phyloP scores from a whole-genome alignment of 331 rosid genomes.

The Acacia pycnantha region DNA sequence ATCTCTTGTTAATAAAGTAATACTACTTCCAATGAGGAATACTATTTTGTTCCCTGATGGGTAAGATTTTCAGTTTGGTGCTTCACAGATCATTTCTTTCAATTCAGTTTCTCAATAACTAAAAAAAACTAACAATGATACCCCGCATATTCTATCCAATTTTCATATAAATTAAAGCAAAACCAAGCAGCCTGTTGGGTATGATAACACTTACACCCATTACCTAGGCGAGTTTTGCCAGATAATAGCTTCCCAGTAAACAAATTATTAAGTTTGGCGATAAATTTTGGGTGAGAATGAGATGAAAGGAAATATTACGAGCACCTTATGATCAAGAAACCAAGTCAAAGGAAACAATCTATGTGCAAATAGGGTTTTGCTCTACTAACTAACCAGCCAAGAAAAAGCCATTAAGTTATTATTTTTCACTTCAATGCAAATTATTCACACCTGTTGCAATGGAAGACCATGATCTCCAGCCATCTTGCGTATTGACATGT shows the following conservation, averaged over 20 bases:
- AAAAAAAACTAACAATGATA: neutral
- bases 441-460: constrained; percentile 71
- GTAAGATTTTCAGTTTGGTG: neutral
- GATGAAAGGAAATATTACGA: neutral
- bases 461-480: constrained; percentile 97
- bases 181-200: neutral
- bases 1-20: constrained; percentile 2
- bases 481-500: constrained; percentile 86
- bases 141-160: neutral
- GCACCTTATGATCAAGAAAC: neutral
- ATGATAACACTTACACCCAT: neutral
- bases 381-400: neutral
- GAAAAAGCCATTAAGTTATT: neutral
- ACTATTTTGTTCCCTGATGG: neutral
- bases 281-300: neutral
- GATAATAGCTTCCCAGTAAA: neutral
- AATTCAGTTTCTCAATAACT: neutral
- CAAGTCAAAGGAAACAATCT: neutral
- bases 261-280: neutral
- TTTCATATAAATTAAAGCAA: neutral
- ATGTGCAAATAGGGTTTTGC: neutral
- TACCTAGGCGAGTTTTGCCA: neutral
- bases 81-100: neutral
- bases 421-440: neutral
- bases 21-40: neutral